phyloP scores from a whole-genome alignment of 2,329 filamentous ascomycete species.

The Colletotrichum sp. region DNA sequence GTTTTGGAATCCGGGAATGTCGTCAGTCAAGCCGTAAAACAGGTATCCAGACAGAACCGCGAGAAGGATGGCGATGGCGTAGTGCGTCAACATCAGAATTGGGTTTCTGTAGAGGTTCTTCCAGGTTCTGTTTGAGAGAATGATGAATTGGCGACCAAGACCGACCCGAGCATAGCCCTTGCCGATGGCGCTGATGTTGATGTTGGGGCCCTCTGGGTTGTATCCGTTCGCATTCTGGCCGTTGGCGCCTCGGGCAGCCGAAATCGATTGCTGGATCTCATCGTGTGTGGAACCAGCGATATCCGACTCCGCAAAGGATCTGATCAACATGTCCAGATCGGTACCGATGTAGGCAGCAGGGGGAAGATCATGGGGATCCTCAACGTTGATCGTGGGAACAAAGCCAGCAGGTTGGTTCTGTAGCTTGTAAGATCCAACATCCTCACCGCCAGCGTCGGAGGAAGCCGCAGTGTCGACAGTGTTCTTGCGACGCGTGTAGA shows the following conservation, averaged over 20 bases:
- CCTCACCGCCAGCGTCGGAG: slow-evolving; percentile 59
- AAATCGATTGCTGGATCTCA: slow-evolving; percentile 76
- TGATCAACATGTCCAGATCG: slow-evolving; percentile 82
- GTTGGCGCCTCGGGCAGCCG: slow-evolving; percentile 70
- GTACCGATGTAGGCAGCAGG: slow-evolving; percentile 67
- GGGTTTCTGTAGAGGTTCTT: slow-evolving; percentile 97
- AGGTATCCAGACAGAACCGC: slow-evolving; percentile 94
- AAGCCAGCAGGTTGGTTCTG: slow-evolving; percentile 46
- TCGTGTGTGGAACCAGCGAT: slow-evolving; percentile 76
- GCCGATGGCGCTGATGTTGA: slow-evolving; percentile 65
- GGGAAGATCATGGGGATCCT: slow-evolving; percentile 71
- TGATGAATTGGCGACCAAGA: slow-evolving; percentile 81
- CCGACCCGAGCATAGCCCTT: slow-evolving; percentile 85
- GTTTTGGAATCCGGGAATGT: slow-evolving; percentile 98
- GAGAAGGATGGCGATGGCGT: slow-evolving; percentile 93
- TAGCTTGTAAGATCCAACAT: slow-evolving; percentile 55
- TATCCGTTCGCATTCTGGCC: slow-evolving; percentile 63
- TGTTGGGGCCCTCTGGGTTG: slow-evolving; percentile 48
- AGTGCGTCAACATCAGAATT: slow-evolving; percentile 97
- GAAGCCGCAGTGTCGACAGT: slow-evolving; percentile 67
- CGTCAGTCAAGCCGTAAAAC: slow-evolving; percentile 94
- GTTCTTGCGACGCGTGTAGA: slow-evolving; percentile 83
- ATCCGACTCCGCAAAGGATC: slow-evolving; percentile 77
- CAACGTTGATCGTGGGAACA: slow-evolving; percentile 64
- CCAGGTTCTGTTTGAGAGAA: slow-evolving; percentile 91